Evolutionary conservation across 2,329 filamentous ascomycete species (phyloP).

Genomic region (Monascus ruber): DNA sequence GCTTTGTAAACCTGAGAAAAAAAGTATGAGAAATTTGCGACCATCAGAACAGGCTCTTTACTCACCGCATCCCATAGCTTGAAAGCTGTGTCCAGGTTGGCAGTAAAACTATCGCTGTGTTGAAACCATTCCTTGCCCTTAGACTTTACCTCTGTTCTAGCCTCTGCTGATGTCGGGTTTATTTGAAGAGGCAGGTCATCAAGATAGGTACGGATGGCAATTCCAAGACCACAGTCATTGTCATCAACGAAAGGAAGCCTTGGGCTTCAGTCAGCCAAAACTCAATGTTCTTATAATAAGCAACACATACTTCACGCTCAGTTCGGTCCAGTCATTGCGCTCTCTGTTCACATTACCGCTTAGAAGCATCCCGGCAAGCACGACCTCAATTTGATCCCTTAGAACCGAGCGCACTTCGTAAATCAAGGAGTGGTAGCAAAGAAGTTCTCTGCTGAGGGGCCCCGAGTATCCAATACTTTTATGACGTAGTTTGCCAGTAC

Average conservation of each 20-base stretch:
- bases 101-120: slow-evolving; percentile 46
- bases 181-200: slow-evolving; percentile 44
- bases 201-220: slow-evolving; percentile 38
- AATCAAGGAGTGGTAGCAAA: slow-evolving; percentile 76
- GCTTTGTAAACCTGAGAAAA: slow-evolving; percentile 44
- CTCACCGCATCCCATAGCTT: slow-evolving; percentile 55
- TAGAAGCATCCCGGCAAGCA: slow-evolving; percentile 68
- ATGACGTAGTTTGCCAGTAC: slow-evolving; percentile 71
- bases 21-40: slow-evolving; percentile 5
- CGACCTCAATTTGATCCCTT: slow-evolving; percentile 73
- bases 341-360: slow-evolving; percentile 66
- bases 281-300: slow-evolving; percentile 3
- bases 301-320: slow-evolving; percentile 57
- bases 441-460: slow-evolving; percentile 77
- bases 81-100: slow-evolving; percentile 50
- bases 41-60: slow-evolving; percentile 8
- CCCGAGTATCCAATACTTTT: slow-evolving; percentile 84
- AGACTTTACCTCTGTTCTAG: slow-evolving; percentile 39
- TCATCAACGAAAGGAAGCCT: slow-evolving; percentile 35
- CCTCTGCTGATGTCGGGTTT: slow-evolving; percentile 41
- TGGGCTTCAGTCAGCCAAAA: background rate
- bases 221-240: slow-evolving; percentile 36
- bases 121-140: slow-evolving; percentile 51
- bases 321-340: slow-evolving; percentile 52
- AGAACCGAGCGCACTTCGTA: slow-evolving; percentile 67